Base-by-base conservation (phyloP, 73 alveolate species). In the Blepharisma stoltei region DNA sequence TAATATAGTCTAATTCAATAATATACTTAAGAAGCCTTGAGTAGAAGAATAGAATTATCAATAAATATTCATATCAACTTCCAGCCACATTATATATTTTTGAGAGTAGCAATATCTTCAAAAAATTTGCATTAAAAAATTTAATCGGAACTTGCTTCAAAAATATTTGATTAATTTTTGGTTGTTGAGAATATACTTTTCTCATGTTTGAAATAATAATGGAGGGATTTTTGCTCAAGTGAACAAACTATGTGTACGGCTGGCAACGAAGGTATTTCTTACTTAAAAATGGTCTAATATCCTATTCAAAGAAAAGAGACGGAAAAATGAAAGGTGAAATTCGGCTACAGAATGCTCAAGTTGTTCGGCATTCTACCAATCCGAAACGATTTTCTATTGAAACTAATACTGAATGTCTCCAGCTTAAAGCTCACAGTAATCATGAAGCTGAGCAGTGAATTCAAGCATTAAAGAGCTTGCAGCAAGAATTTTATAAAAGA, bases 211-310 rank as follows among this genome's bases (percentile, higher is more conserved):
- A 32, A 32, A 32, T 32, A 32, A 32, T 32, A 44, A 90, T 90
- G 96, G 98, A 93, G 80, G 98, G 98, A 5, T 71, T 54, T 52
- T 82, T 93, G 67, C 78, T 76, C 37, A 93, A 88, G 81, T 93
- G 95, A 93, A 89, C 93, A 37, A 91, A 91, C 70, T 89, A 77
- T 69, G 84, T 90, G 60, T 77, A 89, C 77, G 83, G 95, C 4
- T 93, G 97, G 95, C 82, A 93, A 81, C 88, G 86, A 68, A 70
- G 95, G 45, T 90, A 89, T 53, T 95, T 93, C 79, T 84, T 86
- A 21, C 88, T 93, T 68, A 92, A 89, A 85, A 95, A 94, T 25
- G 97, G 90, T 41, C 73, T 90, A 32, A 83, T 95, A 67, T 82
- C 83, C 67, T 88, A 93, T 52, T 89, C 88, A 65, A 85, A 93